Evolutionary conservation across 768 basidiomycete species (phyloP).

Genomic region (Tylopilus balloui): DNA sequence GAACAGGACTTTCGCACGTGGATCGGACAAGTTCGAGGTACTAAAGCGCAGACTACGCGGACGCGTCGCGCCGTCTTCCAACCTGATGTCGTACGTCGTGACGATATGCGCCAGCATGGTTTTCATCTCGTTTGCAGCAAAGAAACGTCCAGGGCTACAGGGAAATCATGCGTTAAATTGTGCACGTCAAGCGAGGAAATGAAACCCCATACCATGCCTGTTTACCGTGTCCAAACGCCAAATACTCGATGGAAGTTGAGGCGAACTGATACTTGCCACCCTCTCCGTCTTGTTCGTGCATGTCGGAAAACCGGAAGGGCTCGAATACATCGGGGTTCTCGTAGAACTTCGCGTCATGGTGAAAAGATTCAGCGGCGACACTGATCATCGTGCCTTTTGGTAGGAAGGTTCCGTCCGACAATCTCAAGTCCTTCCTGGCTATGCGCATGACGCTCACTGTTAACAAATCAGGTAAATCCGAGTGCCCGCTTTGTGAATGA

Average conservation of each 20-base stretch:
- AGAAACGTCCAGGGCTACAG: constrained; percentile 36
- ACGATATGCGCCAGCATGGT: constrained; percentile 43
- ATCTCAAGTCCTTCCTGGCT: not conserved
- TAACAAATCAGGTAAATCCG: not conserved
- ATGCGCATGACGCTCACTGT: not conserved
- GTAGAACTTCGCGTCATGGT: not conserved
- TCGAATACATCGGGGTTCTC: not conserved
- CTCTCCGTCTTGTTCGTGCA: not conserved
- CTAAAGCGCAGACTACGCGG: not conserved
- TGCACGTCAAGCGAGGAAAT: not conserved
- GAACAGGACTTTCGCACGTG: constrained; percentile 8
- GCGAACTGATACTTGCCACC: not conserved
- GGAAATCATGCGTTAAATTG: no score
- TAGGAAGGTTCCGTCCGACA: not conserved
- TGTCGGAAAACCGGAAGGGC: not conserved
- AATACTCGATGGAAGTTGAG: not conserved
- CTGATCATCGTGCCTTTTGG: not conserved
- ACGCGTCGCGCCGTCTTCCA: constrained; percentile 1
- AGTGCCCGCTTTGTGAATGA: not conserved
- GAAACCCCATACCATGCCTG: not conserved
- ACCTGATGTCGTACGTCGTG: constrained; percentile 21
- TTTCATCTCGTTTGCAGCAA: constrained; percentile 43
- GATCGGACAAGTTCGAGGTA: not conserved
- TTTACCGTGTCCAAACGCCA: not conserved
- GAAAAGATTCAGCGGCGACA: not conserved